phyloP scores from a whole-genome alignment of 345 rosid genomes.

The Pelargonium nanum region DNA sequence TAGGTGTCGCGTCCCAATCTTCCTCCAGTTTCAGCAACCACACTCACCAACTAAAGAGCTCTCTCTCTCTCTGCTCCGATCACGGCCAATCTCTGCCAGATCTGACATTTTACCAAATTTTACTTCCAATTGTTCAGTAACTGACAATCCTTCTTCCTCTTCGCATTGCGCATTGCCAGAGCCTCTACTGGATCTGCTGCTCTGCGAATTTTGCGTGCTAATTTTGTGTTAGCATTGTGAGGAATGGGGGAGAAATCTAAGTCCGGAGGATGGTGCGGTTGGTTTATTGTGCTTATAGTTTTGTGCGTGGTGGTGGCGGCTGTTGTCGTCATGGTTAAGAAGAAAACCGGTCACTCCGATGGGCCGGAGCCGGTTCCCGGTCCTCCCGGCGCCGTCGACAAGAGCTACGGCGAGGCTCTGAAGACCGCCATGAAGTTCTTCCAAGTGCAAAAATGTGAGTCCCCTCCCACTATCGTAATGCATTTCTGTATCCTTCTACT shows the following conservation, averaged over 20 bases:
- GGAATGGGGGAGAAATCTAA: slow-evolving; percentile 63
- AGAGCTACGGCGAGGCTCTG: slow-evolving; percentile 75
- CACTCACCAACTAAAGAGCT: too few species aligned
- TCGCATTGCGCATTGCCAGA: not conserved
- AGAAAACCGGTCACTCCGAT: slow-evolving; percentile 31
- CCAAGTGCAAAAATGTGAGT: slow-evolving; percentile 77
- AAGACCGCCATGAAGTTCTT: slow-evolving; percentile 72
- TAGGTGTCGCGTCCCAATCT: not conserved
- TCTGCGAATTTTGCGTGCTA: not conserved
- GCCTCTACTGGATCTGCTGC: not conserved
- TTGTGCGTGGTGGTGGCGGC: slow-evolving; percentile 45
- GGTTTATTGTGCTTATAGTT: slow-evolving; percentile 50
- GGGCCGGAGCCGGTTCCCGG: slow-evolving; percentile 58
- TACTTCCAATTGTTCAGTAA: too few species aligned
- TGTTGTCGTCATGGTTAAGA: slow-evolving; percentile 42
- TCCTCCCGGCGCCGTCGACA: slow-evolving; percentile 75
- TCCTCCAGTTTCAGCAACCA: not conserved
- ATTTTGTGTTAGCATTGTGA: not conserved
- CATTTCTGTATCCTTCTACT: not conserved
- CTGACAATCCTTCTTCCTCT: too few species aligned
- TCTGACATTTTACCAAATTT: not conserved
- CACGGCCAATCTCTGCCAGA: not conserved
- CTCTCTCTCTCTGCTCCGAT: not conserved
- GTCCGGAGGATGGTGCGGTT: slow-evolving; percentile 55
- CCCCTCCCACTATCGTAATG: not conserved